Percentiles rank a stretch among this genome's conserved stretches.
These are phyloP conservation scores for Sporobolomyces roseus DNA, from an alignment of 768 basidiomycete species.

Conservation along the genomic window DNA sequence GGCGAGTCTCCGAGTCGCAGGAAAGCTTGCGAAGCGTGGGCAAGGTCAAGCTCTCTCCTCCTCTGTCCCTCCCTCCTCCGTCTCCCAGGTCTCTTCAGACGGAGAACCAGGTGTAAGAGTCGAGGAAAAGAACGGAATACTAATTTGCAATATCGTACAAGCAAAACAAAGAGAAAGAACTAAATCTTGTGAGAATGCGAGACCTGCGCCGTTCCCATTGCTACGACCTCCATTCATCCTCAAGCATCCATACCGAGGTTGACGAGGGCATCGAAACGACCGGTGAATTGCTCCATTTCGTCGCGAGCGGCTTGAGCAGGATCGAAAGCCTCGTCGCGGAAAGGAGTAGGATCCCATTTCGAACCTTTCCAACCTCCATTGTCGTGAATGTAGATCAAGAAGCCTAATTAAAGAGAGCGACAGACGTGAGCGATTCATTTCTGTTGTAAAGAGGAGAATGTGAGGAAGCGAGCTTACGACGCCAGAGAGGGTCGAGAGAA, in stretches of 20 bases:
- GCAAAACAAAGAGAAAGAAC: background rate
- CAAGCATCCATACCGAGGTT: background rate
- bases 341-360: background rate
- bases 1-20: too few species aligned
- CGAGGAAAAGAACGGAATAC: background rate
- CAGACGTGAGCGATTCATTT: too few species aligned
- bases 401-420: background rate
- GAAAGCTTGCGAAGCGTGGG: too few species aligned
- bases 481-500: constrained; percentile 47
- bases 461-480: constrained; percentile 6
- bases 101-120: too few species aligned
- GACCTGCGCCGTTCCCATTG: too few species aligned
- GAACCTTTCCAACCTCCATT: constrained; percentile 13
- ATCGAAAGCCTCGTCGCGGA: background rate
- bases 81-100: too few species aligned
- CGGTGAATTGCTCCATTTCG: background rate
- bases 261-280: background rate
- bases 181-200: too few species aligned
- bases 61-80: too few species aligned
- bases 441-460: background rate
- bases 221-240: background rate
- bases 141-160: background rate
- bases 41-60: too few species aligned
- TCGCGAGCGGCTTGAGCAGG: background rate
- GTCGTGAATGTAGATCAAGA: constrained; percentile 14